Evolutionary conservation across 371 early-diverging fungal genomes (phyloP), one percentile per base, ranked within the genome.

Genomic region (Lichtheimia corymbifera): DNA sequence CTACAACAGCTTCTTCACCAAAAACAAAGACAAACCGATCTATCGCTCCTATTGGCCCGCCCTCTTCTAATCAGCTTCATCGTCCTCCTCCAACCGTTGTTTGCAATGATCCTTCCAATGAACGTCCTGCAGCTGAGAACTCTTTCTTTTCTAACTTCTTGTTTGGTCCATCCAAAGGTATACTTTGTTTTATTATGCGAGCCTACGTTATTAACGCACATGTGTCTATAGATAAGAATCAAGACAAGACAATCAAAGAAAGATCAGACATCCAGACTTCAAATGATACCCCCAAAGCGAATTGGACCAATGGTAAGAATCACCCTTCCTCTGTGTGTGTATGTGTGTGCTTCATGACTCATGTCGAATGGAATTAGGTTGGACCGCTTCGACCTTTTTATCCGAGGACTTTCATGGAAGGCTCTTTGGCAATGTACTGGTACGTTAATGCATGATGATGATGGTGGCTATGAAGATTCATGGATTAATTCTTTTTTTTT

Each of bases 101-200:
- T 35, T 35, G 35, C 35, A 35, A 35, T 35, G 35, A 35, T 35
- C 5, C 35, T 35, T 35, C 35, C 35, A 60, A 52, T 52, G 61
- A 52, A 42, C 50, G 55, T 15, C 54, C 53, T 50, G 59, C 42
- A 42, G 40, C 40, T n/a, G 47, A 45, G 45, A 43, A 62, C 52
- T 69, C 70, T 5, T 65, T 69, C 59, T 69, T 69, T 18, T 69
- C 70, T 11, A 65, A 69, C 44, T 64, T 65, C 25, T 45, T 64
- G 15, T 65, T 69, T 51, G 67, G 35, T 35, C 35, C 35, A 9
- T 35, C 35, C 5, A 35, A 35, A 35, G 35, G 35, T 35, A 35
- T 9, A 11, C 9, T 9, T 35, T 35, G 1, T 35, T 11, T 35
- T 7, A 4, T 28, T 4, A 28, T 35, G 9, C 1, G 5, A 9